phyloP scores from a whole-genome alignment of 352 stramenopile genomes.

The Pythium aquatile region DNA sequence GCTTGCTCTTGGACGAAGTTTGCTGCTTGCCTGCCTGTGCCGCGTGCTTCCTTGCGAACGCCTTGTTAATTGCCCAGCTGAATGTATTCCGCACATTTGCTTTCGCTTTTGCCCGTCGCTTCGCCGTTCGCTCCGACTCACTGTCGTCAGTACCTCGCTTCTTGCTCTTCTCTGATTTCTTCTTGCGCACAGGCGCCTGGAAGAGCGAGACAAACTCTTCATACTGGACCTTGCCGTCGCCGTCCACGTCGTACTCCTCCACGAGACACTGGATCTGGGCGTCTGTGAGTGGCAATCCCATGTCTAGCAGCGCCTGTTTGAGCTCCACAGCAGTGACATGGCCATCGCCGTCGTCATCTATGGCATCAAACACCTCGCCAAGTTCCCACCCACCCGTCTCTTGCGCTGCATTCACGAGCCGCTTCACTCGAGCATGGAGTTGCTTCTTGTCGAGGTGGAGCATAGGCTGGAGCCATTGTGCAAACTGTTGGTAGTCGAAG shows the following conservation, averaged over 20 bases:
- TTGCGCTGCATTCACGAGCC: conserved; percentile 40
- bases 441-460: conserved; percentile 61
- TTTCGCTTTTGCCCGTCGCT: conserved; percentile 30
- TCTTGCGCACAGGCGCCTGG: conserved; percentile 11
- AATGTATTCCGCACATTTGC: conserved; percentile 64
- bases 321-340: conserved; percentile 52
- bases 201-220: conserved; percentile 58
- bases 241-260: conserved; percentile 59
- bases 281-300: conserved; percentile 67
- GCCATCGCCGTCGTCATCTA: conserved; percentile 57
- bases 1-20: conserved; percentile 8
- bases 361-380: conserved; percentile 53
- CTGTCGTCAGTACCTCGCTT: conserved; percentile 9
- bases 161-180: conserved; percentile 15
- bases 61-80: conserved; percentile 69
- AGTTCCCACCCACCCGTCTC: conserved; percentile 46
- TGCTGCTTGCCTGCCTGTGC: conserved; percentile 18
- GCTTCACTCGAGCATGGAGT: conserved; percentile 49
- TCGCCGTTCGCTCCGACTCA: conserved; percentile 2
- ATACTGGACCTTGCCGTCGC: conserved; percentile 65
- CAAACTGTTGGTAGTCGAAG: conserved; percentile 72
- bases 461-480: conserved; percentile 61
- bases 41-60: conserved; percentile 58
- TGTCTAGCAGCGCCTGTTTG: conserved; percentile 54
- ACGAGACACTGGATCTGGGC: conserved; percentile 59